These are phyloP conservation scores for Acmispon strigosus DNA, from an alignment of 306 rosid species.

Conservation along the genomic window DNA sequence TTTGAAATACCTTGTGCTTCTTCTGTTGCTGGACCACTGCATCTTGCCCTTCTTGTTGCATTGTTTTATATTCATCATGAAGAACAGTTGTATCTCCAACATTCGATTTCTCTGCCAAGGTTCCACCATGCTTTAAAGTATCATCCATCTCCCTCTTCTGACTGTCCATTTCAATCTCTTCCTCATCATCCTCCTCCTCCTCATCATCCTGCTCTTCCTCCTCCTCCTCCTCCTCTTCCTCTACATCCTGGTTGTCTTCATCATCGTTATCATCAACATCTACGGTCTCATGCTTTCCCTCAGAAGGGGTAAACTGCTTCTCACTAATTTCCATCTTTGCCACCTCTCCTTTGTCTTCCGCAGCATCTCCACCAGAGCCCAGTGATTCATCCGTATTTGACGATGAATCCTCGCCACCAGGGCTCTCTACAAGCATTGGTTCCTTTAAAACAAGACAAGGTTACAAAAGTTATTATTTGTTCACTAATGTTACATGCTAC, in stretches of 20 bases:
- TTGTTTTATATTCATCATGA: conserved; percentile 22
- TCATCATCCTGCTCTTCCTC: conserved; percentile 46
- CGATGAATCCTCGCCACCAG: conserved; percentile 68
- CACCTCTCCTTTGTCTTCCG: conserved; percentile 44
- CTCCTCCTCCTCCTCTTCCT: conserved; percentile 39
- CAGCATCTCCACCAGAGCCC: conserved; percentile 48
- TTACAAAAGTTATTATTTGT: not conserved
- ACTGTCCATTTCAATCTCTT: conserved; percentile 47
- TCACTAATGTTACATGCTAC: not conserved
- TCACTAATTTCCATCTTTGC: conserved; percentile 40
- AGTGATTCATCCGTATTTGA: conserved; percentile 58
- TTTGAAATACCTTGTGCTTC: conserved; percentile 46
- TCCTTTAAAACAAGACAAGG: conserved; percentile 39
- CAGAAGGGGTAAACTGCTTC: conserved; percentile 41
- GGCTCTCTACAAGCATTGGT: conserved; percentile 55
- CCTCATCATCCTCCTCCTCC: conserved; percentile 48
- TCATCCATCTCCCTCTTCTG: conserved; percentile 39
- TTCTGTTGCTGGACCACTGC: conserved; percentile 21
- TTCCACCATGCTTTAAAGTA: conserved; percentile 36
- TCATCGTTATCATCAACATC: conserved; percentile 34
- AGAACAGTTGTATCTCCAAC: conserved; percentile 25
- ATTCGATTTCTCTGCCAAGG: conserved; percentile 31
- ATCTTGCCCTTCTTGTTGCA: conserved; percentile 32
- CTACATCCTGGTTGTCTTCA: conserved; percentile 36
- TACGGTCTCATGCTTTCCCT: conserved; percentile 38